Evolutionary conservation across 2,329 filamentous ascomycete genomes (phyloP).

Genomic region (Daldinia sp.): DNA sequence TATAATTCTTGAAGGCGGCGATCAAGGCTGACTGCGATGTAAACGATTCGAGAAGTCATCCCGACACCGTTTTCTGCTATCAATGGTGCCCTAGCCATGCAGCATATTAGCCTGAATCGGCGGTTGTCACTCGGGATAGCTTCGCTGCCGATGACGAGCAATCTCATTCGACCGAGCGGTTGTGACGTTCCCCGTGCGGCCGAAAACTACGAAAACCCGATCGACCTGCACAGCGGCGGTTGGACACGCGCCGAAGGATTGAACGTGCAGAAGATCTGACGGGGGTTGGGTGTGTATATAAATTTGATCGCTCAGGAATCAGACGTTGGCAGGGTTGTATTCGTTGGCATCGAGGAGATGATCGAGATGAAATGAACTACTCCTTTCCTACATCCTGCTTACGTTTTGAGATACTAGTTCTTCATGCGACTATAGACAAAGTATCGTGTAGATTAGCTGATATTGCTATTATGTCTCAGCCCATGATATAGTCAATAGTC

Average conservation of each 20-base stretch:
- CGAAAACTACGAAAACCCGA: neutral
- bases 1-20: neutral
- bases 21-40: neutral
- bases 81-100: neutral
- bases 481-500: neutral
- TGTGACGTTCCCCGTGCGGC: neutral
- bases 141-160: neutral
- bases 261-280: neutral
- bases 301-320: neutral
- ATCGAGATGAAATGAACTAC: neutral
- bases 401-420: neutral
- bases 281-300: conserved; percentile 4
- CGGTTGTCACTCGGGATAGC: neutral
- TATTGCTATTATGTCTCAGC: neutral
- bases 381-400: conserved; percentile 18
- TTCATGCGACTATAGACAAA: neutral
- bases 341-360: neutral
- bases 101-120: conserved; percentile 3
- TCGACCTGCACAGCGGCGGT: neutral
- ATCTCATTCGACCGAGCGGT: neutral
- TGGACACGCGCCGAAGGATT: conserved; percentile 11
- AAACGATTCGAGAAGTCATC: neutral
- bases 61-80: conserved; percentile 2
- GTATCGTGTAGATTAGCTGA: neutral
- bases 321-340: conserved; percentile 12